Evolutionary conservation across 257 asterid genomes (phyloP), one percentile per base, ranked within the genome.

Genomic region (Forsythia suspensa): DNA sequence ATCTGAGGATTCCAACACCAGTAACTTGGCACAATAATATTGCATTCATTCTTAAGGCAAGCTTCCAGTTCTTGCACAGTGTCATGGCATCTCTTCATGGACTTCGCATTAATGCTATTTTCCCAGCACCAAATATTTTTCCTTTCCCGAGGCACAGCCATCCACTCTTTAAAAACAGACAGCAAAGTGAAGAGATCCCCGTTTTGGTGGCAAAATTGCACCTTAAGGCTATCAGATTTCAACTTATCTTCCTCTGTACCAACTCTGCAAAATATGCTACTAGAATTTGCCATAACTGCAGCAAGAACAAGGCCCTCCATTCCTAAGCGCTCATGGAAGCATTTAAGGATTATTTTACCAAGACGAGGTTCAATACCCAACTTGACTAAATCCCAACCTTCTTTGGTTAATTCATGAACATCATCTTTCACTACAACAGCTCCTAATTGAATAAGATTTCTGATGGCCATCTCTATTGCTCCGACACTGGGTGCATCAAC

Each of bases 181-280:
- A 95, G 96, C 82, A 93, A 85, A 13, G 99, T 95, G 87, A 95
- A 95, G 77, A 93, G 96, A 77, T 95, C 99, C 29, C 99, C 99
- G 80, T 52, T 78, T 41, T 87, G 91, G 84, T 93, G 99, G 83
- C 97, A 92, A 82, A 95, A 95, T 74, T 91, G 90, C 84, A 95
- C 94, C 95, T 95, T 93, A 71, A 77, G 91, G 86, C 97, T 70
- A 80, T 95, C 99, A 61, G 97, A 91, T 84, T 94, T 89, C 71
- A 81, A 70, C 88, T 93, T 95, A 69, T 85, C 90, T 80, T 85
- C 90, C 71, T 75, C 89, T 1, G 91, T 83, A 48, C 98, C 99
- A 39, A 95, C 91, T 81, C 99, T 89, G 80, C 99, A 95, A 82
- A 95, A 95, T 83, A 95, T 89, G 91, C 91, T 93, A 77, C 94